These are phyloP conservation scores for Plasmodium vinckei DNA, from an alignment of 169 alveolate genomes.

Conservation along the genomic window DNA sequence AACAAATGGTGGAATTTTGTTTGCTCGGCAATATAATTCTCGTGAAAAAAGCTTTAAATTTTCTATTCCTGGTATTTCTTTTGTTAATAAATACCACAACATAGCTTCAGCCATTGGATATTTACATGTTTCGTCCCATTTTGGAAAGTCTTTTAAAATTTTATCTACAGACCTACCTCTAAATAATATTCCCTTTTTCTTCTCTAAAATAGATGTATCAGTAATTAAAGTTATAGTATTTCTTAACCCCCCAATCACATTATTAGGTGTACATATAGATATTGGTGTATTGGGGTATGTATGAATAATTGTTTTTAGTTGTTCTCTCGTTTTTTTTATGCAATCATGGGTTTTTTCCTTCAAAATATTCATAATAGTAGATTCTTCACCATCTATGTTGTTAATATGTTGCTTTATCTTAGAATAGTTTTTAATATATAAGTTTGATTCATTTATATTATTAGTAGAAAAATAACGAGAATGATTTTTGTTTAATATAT, in stretches of 20 bases:
- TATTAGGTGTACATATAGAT: slow-evolving; percentile 75
- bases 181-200: slow-evolving; percentile 91
- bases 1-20: slow-evolving; percentile 87
- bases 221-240: slow-evolving; percentile 93
- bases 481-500: slow-evolving; percentile 1
- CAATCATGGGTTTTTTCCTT: slow-evolving; percentile 76
- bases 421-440: slow-evolving; percentile 54
- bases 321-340: slow-evolving; percentile 69
- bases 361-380: slow-evolving; percentile 56
- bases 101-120: slow-evolving; percentile 95
- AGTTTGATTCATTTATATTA: slow-evolving; percentile 25
- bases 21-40: slow-evolving; percentile 86
- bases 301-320: slow-evolving; percentile 63
- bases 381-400: slow-evolving; percentile 66
- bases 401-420: slow-evolving; percentile 61
- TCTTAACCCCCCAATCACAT: slow-evolving; percentile 91
- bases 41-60: slow-evolving; percentile 83
- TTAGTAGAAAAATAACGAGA: slow-evolving; percentile 34
- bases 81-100: slow-evolving; percentile 94
- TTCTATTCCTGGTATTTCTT: slow-evolving; percentile 89
- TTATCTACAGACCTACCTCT: slow-evolving; percentile 91
- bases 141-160: slow-evolving; percentile 87
- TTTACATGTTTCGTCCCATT: slow-evolving; percentile 81
- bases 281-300: slow-evolving; percentile 75
- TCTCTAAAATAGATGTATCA: slow-evolving; percentile 94